A percentile compares a stretch with the other conserved stretches of the same genome.
Evolutionary conservation across 352 stramenopile genomes (phyloP).

Genomic region (Phytophthora multivora): DNA sequence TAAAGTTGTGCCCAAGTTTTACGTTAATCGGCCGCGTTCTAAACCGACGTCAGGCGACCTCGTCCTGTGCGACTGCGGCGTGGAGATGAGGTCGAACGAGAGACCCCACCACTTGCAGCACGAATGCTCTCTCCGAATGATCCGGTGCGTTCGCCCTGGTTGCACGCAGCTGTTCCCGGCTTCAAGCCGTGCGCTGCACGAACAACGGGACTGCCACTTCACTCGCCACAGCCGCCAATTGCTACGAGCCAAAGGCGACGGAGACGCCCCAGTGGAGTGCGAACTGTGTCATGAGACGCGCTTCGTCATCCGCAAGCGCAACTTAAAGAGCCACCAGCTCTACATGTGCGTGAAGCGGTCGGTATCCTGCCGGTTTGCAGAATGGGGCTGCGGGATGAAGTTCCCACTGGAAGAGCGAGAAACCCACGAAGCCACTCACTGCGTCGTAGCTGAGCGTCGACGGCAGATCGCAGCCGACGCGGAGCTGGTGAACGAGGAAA

Average conservation of each 20-base stretch:
- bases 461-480: conserved; percentile 47
- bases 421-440: conserved; percentile 46
- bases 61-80: conserved; percentile 53
- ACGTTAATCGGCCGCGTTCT: not conserved
- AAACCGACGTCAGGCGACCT: conserved; percentile 31
- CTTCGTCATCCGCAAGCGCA: conserved; percentile 35
- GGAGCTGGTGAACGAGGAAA: conserved; percentile 55
- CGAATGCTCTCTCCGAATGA: conserved; percentile 44
- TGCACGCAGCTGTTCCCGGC: conserved; percentile 46
- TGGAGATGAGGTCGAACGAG: conserved; percentile 51
- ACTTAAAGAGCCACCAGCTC: conserved; percentile 48
- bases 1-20: not conserved
- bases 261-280: conserved; percentile 44
- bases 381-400: conserved; percentile 51
- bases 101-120: conserved; percentile 38
- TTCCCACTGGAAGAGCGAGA: conserved; percentile 46
- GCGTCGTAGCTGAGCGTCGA: conserved; percentile 49
- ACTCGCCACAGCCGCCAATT: conserved; percentile 42
- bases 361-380: conserved; percentile 51
- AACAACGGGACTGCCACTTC: conserved; percentile 43
- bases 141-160: conserved; percentile 50
- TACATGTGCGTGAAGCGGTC: conserved; percentile 53
- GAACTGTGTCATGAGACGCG: conserved; percentile 43
- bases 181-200: conserved; percentile 36
- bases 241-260: conserved; percentile 43